Base-by-base conservation (phyloP, 768 basidiomycete genomes). In the Lentinula lateritia region DNA sequence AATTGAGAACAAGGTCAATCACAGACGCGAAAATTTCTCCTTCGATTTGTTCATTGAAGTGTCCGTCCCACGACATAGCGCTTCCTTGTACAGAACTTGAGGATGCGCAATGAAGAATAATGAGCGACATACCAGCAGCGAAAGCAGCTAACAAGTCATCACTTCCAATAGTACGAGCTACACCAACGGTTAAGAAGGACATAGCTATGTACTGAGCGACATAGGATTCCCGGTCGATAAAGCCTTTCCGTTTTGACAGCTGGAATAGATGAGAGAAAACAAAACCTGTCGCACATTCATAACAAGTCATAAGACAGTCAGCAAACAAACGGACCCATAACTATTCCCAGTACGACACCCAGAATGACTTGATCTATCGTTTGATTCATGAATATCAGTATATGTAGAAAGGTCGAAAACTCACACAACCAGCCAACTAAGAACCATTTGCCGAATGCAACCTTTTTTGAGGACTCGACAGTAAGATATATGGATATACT, bases 101-200 rank as follows among this genome's bases (percentile, higher is more conserved):
- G 8, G 15, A 43, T 35, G 18, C 12, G 18, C n/a, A 32, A 9
- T 35, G 20, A 9, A 42, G 57, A 13, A 45, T 15, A 20, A 23
- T 52, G 23, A 32, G 50, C n/a, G 50, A 48, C 76, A 32, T 48
- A 86, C 90, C 90, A 67, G 87, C 87, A 54, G 90, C 89, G 69
- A 97, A 98, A 0, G 92, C 86, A 1, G 93, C 95, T 43, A 98
- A 75, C 10, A 98, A 81, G 69, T 96, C 94, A 66, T 96, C 94
- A 57, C 82, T 90, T 5, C 92, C 94, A 28, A 96, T 74, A 0
- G 91, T 83, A 52, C 86, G 89, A 5, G 88, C 86, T 42, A 92
- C 73, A n/a, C 95, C 95, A 32, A 85, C 83, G 0, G 85, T 88
- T 65, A 94, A 86, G 16, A 93, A 72, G 0, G 90, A 76, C 9